A percentile compares a stretch with the other conserved stretches of the same genome.
Conservation (phyloP, 164 flowering plant species). For the Kalanchoe fedtschenkoi region DNA sequence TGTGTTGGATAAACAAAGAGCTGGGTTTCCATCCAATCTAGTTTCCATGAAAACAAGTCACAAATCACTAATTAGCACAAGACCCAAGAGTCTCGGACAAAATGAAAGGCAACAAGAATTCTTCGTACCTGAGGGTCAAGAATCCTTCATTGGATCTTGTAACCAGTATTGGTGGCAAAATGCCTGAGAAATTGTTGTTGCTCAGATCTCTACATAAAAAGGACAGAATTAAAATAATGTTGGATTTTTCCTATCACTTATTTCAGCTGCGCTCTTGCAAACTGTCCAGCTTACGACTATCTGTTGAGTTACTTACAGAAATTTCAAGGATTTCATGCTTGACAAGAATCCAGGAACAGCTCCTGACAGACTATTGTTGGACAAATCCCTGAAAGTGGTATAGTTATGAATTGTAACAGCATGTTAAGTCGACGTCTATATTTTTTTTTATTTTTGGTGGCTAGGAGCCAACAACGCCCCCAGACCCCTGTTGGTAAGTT, state of each 20-base stretch:
- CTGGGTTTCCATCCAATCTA: not conserved
- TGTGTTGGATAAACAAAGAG: not conserved
- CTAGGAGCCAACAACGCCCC: too few relatives aligned
- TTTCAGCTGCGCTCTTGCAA: not conserved
- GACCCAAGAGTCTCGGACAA: not conserved
- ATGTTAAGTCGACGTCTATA: too few relatives aligned
- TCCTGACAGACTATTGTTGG: not conserved
- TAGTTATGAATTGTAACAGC: too few relatives aligned
- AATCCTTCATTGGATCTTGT: not conserved
- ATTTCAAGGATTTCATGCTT: conserved; percentile 4
- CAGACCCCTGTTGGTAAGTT: too few relatives aligned
- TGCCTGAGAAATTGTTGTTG: conserved; percentile 4
- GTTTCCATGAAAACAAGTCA: not conserved
- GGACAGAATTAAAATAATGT: not conserved
- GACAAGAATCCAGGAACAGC: not conserved
- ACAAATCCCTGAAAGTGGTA: conserved; percentile 2
- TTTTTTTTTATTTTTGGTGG: too few relatives aligned
- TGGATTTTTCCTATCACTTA: not conserved
- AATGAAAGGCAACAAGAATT: not conserved
- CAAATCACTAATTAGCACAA: not conserved
- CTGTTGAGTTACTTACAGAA: not conserved
- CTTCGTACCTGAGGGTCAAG: not conserved
- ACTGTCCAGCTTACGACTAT: not conserved
- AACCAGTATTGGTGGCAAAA: not conserved
- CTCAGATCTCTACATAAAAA: not conserved